A percentile compares a stretch with the other conserved stretches of the same genome.
Conservation (phyloP, 2,329 filamentous ascomycete genomes). For the Arthrobotrys sinensis region DNA sequence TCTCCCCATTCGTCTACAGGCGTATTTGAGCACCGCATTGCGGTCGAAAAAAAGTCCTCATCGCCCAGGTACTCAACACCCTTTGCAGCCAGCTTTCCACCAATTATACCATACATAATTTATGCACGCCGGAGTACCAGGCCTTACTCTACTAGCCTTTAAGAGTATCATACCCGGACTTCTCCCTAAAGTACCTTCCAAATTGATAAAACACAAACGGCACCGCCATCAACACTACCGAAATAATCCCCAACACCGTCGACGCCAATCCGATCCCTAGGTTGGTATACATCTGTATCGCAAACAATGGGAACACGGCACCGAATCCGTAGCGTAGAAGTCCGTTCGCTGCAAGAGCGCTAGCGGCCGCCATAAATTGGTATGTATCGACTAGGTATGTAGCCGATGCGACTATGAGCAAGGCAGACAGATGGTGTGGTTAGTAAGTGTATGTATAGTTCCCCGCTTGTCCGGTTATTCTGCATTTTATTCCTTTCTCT, state of each 20-base stretch:
- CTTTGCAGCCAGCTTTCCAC: neutral
- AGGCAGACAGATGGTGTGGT: slow-evolving; percentile 5
- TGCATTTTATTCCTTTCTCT: slow-evolving; percentile 25
- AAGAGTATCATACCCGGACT: slow-evolving; percentile 57
- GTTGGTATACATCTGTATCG: slow-evolving; percentile 71
- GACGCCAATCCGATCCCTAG: slow-evolving; percentile 69
- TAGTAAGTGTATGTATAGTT: slow-evolving; percentile 25
- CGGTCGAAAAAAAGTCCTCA: neutral
- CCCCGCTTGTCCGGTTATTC: slow-evolving; percentile 36
- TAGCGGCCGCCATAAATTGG: slow-evolving; percentile 73
- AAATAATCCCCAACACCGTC: slow-evolving; percentile 69
- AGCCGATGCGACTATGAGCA: slow-evolving; percentile 54
- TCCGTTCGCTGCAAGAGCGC: slow-evolving; percentile 75
- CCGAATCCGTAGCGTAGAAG: slow-evolving; percentile 73
- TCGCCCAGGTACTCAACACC: neutral
- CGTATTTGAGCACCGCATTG: slow-evolving; percentile 16
- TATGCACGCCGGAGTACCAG: neutral
- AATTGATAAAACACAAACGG: slow-evolving; percentile 73
- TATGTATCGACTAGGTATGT: slow-evolving; percentile 74
- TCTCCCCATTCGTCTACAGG: slow-evolving; percentile 3
- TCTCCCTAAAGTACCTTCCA: slow-evolving; percentile 67
- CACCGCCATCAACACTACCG: slow-evolving; percentile 70
- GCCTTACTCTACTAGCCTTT: slow-evolving; percentile 18
- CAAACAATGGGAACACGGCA: slow-evolving; percentile 75
- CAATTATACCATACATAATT: neutral